Conservation (phyloP, 1,284 basidiomycete species). For the Athelia sp. region DNA sequence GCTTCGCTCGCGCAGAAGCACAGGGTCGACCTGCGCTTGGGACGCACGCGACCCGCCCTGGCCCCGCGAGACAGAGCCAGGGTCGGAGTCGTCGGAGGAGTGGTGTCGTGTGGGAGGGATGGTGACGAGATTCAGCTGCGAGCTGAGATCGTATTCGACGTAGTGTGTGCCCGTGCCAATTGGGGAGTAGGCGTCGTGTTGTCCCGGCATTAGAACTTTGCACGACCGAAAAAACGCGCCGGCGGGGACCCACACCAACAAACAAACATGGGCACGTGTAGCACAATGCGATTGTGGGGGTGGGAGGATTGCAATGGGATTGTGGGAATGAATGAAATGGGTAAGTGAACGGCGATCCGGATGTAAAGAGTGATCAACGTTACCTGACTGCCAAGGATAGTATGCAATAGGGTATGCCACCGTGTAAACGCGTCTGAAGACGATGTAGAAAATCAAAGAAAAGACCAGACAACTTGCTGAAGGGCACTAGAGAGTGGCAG, state of each 20-base stretch:
- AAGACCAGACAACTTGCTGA: neutral
- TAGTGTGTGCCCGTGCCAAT: neutral
- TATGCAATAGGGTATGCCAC: neutral
- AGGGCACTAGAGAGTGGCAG: neutral
- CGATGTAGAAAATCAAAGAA: neutral
- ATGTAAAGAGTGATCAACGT: neutral
- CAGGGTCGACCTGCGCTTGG: constrained; percentile 8
- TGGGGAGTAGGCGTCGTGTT: neutral
- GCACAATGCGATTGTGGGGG: neutral
- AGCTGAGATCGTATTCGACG: constrained; percentile 2
- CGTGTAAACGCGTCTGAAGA: neutral
- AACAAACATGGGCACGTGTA: constrained; percentile 5
- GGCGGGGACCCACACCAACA: constrained; percentile 1
- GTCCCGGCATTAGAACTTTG: neutral
- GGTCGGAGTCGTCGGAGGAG: constrained; percentile 25
- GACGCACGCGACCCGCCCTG: constrained; percentile 6
- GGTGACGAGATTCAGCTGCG: constrained; percentile 7
- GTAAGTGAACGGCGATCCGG: neutral
- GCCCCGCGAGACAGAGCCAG: constrained; percentile 16
- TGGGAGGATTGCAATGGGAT: neutral
- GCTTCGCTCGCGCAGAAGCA: neutral
- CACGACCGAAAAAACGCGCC: neutral
- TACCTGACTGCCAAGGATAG: neutral
- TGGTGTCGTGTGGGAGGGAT: constrained; percentile 20
- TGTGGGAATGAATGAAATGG: neutral